Base-by-base conservation (phyloP, 768 basidiomycete genomes). In the Punctularia strigosozonata region DNA sequence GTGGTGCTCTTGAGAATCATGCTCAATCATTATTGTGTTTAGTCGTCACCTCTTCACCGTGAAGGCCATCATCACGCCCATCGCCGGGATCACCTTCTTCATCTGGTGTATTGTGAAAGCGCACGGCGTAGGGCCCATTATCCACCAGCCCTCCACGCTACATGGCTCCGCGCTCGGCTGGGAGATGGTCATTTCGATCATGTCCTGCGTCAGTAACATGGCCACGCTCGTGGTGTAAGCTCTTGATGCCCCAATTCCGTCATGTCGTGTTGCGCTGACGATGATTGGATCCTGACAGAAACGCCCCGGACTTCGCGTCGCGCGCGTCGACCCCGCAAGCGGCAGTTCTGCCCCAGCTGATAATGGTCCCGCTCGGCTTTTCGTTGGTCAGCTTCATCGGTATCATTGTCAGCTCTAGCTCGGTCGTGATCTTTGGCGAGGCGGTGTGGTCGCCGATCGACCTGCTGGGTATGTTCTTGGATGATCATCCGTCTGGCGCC, bases 181-280 rank as follows among this genome's bases (percentile, higher is more conserved):
- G 86, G 69, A 70, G 13, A 84, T 85, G 77, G 67, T 83, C 21
- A 62, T 66, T 34, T 73, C 73, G 54, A 55, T 82, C 46, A 83
- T 81, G 76, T 76, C 73, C 14, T 84, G 80, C 56, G 78, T 89
- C 57, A 76, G 74, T 60, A 85, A 86, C 61, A 76, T 78, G 73
- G 77, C 75, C 21, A 83, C 80, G 3, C 68, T 85, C 44, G 62
- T 83, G 52, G 76, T 75, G 70, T 76, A 64, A 40, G 69, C 56
- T 19, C 26, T 39, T 21, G 17, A 17, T 22, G 10, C 26, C 44
- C 28, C 25, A 30, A 32, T 42, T 42, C 18, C 30, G 22, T 33
- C 41, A 41, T 45, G 25, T 4, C 26, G 14, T 42, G 40, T 31
- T 23, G 20, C 18, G 14, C 40, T 47, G 32, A 38, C 40, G 3